Evolutionary conservation across 192 early-diverging fungal species (phyloP).

Genomic region (Diversispora eburnea): DNA sequence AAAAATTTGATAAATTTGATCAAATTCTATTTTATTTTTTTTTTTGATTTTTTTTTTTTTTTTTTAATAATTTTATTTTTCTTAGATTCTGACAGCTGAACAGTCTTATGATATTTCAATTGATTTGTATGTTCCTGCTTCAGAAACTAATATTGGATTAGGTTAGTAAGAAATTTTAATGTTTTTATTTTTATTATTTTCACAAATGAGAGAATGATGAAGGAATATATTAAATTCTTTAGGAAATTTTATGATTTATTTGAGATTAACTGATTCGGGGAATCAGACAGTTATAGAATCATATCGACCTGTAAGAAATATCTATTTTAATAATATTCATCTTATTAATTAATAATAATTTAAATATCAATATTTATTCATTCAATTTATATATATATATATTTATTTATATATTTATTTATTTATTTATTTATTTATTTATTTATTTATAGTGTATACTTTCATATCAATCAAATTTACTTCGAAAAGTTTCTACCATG

Average conservation of each 20-base stretch:
- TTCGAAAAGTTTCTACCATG: conserved; percentile 39
- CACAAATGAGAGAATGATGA: neutral
- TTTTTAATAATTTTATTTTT: conserved; percentile 8
- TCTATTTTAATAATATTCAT: neutral
- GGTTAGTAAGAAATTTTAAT: conserved; percentile 30
- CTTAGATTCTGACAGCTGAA: conserved; percentile 39
- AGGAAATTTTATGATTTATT: conserved; percentile 45
- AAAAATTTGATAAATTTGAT: neutral
- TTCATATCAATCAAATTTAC: conserved; percentile 38
- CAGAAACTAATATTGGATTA: conserved; percentile 40
- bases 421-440: neutral
- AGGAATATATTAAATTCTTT: neutral
- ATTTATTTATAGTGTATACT: conserved; percentile 37
- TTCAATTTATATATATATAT: too few species aligned
- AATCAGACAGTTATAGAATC: conserved; percentile 40
- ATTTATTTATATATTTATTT: conserved; percentile 12
- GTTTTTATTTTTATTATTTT: neutral
- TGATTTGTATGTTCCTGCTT: conserved; percentile 40
- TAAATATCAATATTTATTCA: neutral
- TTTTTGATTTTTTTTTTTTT: neutral
- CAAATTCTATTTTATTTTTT: neutral
- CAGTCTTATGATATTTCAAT: conserved; percentile 46
- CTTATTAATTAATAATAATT: neutral
- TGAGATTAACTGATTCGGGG: conserved; percentile 30
- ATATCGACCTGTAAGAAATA: conserved; percentile 44